phyloP scores from a whole-genome alignment of 75 land plant genomes.

The Sequoia sempervirens region DNA sequence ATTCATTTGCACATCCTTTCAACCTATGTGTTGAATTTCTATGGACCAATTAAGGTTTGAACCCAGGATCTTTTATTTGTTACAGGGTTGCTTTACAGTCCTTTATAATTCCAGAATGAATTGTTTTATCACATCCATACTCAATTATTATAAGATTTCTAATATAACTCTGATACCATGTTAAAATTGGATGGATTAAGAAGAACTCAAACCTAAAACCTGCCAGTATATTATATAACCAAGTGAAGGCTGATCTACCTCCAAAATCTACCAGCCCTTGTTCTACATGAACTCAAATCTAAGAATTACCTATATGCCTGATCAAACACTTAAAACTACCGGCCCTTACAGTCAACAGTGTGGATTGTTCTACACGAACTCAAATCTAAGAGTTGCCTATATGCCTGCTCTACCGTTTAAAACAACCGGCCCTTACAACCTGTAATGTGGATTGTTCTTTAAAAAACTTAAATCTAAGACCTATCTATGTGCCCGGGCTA shows the following conservation, averaged over 20 bases:
- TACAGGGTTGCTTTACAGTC: not conserved
- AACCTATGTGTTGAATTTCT: not conserved
- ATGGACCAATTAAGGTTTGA: not conserved
- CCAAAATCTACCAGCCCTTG: not conserved
- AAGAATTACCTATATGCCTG: too few species aligned
- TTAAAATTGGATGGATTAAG: too few species aligned
- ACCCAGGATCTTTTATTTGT: not conserved
- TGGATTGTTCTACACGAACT: not conserved
- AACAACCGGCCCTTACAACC: not conserved
- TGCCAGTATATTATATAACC: not conserved
- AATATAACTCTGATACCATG: too few species aligned
- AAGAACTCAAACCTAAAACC: not conserved
- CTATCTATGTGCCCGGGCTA: too few species aligned
- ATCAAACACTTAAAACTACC: not conserved
- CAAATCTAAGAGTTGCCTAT: too few species aligned
- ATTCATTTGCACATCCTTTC: too few species aligned
- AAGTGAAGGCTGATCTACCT: not conserved
- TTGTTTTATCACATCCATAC: not conserved
- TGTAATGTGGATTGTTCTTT: not conserved
- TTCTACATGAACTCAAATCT: too few species aligned
- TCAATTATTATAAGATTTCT: not conserved
- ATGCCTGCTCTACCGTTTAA: not conserved
- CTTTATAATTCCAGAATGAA: not conserved
- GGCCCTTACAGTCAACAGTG: not conserved
- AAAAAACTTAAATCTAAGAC: too few species aligned